Base-by-base conservation (phyloP, 768 basidiomycete species). In the Suillus alpinus region DNA sequence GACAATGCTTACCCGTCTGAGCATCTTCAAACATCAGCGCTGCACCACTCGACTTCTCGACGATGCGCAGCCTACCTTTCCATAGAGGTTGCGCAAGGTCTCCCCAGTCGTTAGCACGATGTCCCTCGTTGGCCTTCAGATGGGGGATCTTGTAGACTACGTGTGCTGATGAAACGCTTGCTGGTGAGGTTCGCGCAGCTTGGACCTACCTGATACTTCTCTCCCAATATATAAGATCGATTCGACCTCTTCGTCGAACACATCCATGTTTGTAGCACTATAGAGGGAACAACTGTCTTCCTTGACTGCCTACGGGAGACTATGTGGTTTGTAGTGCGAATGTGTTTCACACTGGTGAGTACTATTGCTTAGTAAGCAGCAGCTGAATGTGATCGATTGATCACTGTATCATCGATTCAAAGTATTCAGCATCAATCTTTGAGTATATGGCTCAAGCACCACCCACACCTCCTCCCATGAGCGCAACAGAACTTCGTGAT, bases 21-120 rank as follows among this genome's bases (percentile, higher is more conserved):
- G 78, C 73, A 73, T 94, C 92, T 75, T 98, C 95, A 61, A 98
- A 87, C 59, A 88, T 79, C 59, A 98, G 74, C 23, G 81, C 77
- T 57, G 86, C 92, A 8, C 83, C 81, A 29, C 81, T 76, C 1
- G 86, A 87, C 65, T 84, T 87, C 75, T 97, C 94, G 29, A 93
- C 77, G 61, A 97, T 88, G 62, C 94, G 84, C 65, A 98, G 76
- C 46, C 95, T 82, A 18, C 95, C 95, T 71, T 95, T 95, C 95
- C 95, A 98, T 26, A 98, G 75, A 4, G 93, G 92, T 59, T 82
- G 69, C 18, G 83, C 83, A 44, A 95, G 83, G 73, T 94, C 90
- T 16, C 94, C 92, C 95, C 95, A 98, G 65, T 94, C 92, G 58
- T 87, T 88, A 12, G 95, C 95, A 57, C 92, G 88, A 76, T 96